Evolutionary conservation across 2,329 filamentous ascomycete species (phyloP), one percentile per base, ranked within the genome.

Genomic region (Claviceps monticola): DNA sequence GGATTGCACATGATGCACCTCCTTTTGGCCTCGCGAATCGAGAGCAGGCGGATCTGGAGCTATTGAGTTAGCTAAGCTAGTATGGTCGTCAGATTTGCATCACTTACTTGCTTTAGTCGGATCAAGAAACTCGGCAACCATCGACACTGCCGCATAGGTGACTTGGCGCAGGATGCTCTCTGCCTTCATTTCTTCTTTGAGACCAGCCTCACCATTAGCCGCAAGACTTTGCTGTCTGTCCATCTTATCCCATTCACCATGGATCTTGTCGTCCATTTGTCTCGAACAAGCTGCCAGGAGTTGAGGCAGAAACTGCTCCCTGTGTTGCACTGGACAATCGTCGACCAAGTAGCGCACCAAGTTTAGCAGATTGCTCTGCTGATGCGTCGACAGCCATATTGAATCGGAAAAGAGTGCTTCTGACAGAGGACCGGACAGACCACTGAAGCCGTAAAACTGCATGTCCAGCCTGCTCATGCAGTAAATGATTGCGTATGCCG

Each of bases 141-240:
- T 88, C 59, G 93, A 83, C 34, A 96, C 88, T 1, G 90, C 88
- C 3, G 88, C 88, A 66, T 94, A 93, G 0, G 91, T 96, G 48
- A 97, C 76, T 64, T 96, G 89, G 19, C 93, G 82, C 46, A 98
- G 72, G 34, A 98, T 94, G 62, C 91, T 97, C 66, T 98, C 93
- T 6, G 88, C 84, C 68, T 96, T 95, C 93, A 98, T 98, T 70
- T 98, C 93, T 58, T 96, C 89, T 1, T 86, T 87, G 50, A 98
- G 71, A 54, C 62, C 67, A n/a, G 87, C 86, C 51, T 90, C 88
- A 19, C 83, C 83, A 3, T 83, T 83, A 1, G 83, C 77, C 43
- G 78, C 76, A 13, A 81, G 71, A 19, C 71, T 72, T 58, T 85
- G 77, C 56, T 80, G 71, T 56, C 76, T 70, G 62, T 83, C 79